Evolutionary conservation across 306 rosid genomes (phyloP).

Genomic region (Prosopis cineraria): DNA sequence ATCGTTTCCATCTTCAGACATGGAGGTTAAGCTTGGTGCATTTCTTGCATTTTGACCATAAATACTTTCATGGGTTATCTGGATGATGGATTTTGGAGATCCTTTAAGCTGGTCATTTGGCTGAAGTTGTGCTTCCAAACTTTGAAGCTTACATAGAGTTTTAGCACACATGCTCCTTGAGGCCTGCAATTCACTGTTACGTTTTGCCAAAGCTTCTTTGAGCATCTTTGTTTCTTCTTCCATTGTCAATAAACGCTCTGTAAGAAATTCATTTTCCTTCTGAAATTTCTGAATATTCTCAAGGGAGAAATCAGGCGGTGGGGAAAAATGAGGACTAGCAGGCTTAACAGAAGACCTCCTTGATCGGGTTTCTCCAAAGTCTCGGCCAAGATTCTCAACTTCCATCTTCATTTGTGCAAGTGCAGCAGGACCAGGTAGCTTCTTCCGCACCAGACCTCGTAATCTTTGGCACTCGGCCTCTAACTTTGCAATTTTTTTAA

Average conservation of each 20-base stretch:
- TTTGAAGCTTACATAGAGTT: conserved; percentile 81
- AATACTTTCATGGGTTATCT: conserved; percentile 62
- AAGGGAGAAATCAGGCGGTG: conserved; percentile 67
- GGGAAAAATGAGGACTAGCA: conserved; percentile 64
- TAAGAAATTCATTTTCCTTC: conserved; percentile 93
- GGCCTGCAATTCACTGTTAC: conserved; percentile 92
- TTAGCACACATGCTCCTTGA: conserved; percentile 92
- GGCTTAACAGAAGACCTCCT: conserved; percentile 84
- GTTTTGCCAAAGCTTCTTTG: conserved; percentile 96
- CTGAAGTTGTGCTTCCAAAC: conserved; percentile 73
- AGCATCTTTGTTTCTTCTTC: conserved; percentile 99
- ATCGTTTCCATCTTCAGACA: conserved; percentile 94
- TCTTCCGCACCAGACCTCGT: conserved; percentile 94
- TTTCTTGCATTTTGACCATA: conserved; percentile 70
- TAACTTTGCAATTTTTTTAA: conserved; percentile 84
- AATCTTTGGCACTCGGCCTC: conserved; percentile 99
- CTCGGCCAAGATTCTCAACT: conserved; percentile 94
- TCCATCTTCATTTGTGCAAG: conserved; percentile 98
- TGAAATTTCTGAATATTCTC: conserved; percentile 82
- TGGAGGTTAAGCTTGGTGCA: conserved; percentile 80
- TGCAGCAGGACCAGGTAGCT: conserved; percentile 99
- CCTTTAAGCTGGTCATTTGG: conserved; percentile 65
- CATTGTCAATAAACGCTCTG: conserved; percentile 75
- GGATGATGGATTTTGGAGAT: conserved; percentile 72
- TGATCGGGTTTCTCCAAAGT: conserved; percentile 76